Base-by-base conservation (phyloP, 2,329 filamentous ascomycete genomes). In the Cucurbitaria berberidis region DNA sequence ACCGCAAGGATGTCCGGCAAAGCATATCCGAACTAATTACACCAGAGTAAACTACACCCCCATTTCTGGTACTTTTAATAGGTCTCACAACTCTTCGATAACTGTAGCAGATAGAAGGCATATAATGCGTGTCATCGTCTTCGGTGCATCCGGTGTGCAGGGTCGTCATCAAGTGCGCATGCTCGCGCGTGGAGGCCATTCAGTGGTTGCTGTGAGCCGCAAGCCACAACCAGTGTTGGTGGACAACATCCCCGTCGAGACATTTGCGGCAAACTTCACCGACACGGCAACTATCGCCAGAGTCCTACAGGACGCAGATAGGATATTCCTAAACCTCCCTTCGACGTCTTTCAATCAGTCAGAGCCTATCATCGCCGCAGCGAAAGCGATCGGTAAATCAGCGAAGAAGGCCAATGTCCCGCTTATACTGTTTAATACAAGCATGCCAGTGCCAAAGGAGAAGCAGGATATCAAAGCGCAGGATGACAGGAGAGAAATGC, bases 401-500 rank as follows among this genome's bases (percentile, higher is more conserved):
- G 64, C 68, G 9, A 64, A 63, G 46, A 45, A 55, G 19, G 40
- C 45, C 1, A 49, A 48, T 10, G 58, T 70, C 0, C 24, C 40
- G 0, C 44, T 69, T 26, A 59, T 72, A 13, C 38, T 70, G 4
- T 72, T 72, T 56, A 72, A 72, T 41, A 67, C 67, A 5, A 64
- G 59, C 39, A 72, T 70, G 68, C 65, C 67, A 0, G 55, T 72
- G 2, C 59, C 68, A 9, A 49, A 59, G 11, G 26, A 50, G 13
- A 29, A 51, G 1, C 66, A 70, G 26, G 59, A 53, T 15, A 70
- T 70, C 42, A 66, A 59, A 53, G 66, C 67, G 5, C 68, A 72
- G 30, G 68, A 72, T 6, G 68, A 72, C 35, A 51, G 68, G 3
- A 44, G 68, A 21, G 55, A 61, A 38, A 77, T 76, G 58, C 65